These are phyloP conservation scores for Metarhizium sp. DNA, from an alignment of 2,329 filamentous ascomycete species.

Conservation along the genomic window DNA sequence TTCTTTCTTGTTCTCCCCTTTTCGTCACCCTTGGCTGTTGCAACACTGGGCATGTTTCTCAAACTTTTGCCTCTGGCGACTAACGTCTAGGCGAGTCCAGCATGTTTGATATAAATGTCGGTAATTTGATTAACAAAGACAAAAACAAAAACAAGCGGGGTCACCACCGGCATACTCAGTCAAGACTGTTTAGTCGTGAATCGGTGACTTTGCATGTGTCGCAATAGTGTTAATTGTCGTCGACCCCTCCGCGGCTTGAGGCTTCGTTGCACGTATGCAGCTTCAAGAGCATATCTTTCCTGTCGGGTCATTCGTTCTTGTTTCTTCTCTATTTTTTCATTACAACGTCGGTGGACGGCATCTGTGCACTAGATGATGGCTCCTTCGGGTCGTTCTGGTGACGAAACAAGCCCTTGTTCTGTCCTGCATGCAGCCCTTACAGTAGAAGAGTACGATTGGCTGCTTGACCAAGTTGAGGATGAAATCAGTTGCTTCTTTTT, in stretches of 20 bases:
- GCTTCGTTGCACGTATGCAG: neutral
- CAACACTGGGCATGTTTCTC: neutral
- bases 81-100: neutral
- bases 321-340: neutral
- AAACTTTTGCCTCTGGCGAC: neutral
- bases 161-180: no score
- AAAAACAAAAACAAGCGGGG: no score
- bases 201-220: no score
- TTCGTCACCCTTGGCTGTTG: neutral
- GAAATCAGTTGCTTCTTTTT: neutral
- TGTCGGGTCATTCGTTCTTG: neutral
- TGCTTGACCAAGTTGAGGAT: neutral
- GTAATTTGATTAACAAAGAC: no score
- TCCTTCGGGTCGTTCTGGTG: neutral
- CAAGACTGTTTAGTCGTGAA: no score
- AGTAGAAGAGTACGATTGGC: constrained; percentile 3
- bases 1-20: neutral
- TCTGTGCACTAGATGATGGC: no score
- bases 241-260: neutral
- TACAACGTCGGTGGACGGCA: no score
- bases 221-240: no score
- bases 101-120: no score
- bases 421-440: neutral
- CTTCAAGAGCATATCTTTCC: no score
- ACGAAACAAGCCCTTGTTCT: neutral